Base-by-base conservation (phyloP, 148 eudicot genomes). In the Tetragonia tetragonoides region DNA sequence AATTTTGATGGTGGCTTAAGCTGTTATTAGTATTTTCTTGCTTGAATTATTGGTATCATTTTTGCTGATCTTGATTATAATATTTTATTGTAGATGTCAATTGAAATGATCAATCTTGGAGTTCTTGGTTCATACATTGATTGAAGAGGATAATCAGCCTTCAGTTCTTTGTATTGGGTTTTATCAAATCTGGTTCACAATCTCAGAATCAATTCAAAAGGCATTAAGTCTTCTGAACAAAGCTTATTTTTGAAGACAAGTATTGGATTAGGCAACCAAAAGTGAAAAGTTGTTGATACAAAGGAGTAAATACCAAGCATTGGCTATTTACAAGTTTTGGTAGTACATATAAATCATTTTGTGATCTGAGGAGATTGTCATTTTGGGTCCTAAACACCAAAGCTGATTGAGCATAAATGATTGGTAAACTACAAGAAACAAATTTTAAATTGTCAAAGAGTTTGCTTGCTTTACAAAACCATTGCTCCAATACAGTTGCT, bases 371-470 rank as follows among this genome's bases (percentile, higher is more conserved):
- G 10, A 59, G 62, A 15, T 7, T 28, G 34, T 28, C 34, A 28
- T 28, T 28, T 28, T 28, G 34, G 34, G 49, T 5, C 49, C 6
- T 5, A 6, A 46, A 46, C n/a, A 46, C 44, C 47, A 67, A 10
- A n/a, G 28, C 7, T 11, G 12, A 16, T 59, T 34, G 28, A 28
- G 34, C 11, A 68, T 71, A 78, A 62, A 82, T 82, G 85, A 77
- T 82, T 21, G 34, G 56, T 18, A 75, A 82, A 49, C 78, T 73
- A 7, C 62, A 47, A 28, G 75, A 74, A 65, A 20, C 71, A 68
- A 56, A 78, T 49, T 78, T 49, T 79, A 75, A 78, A 74, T 34
- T 40, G 7, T 51, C 59, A 41, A 82, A 78, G 6, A 49, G 17
- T 53, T 41, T 82, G 3, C 18, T 62, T 16, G 37, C 75, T 17